Base-by-base conservation (phyloP, 495 filamentous ascomycete genomes). In the Letharia lupina region DNA sequence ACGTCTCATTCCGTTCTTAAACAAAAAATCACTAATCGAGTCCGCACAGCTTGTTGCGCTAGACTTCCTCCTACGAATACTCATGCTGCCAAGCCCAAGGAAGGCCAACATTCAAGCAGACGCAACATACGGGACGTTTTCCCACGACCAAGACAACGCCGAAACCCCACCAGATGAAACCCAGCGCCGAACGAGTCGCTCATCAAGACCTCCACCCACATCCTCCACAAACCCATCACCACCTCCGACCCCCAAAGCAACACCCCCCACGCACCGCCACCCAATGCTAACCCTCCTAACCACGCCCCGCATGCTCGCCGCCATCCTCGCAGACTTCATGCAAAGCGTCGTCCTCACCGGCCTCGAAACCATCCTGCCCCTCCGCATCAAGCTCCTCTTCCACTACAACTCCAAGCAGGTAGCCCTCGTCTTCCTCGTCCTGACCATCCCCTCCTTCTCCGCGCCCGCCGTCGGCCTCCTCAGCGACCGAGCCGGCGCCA, bases 391-490 rank as follows among this genome's bases (percentile, higher is more conserved):
- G 60, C 66, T 73, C 3, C 77, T 76, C 11, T 89, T 89, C 67
- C 59, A 73, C 63, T 89, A 83, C 82, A 76, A 79, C 59, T 81
- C 87, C 4, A 80, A 75, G 0, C 85, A 83, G 12, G 85, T 86
- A 10, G 87, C 85, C 7, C 76, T 90, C 9, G 73, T 88, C 13
- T 88, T 89, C 70, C 77, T 90, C 0, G 77, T 82, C 6, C 35
- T 88, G 37, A 79, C 85, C 59, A 66, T 87, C 18, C 84, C 86
- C 0, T 77, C 79, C 7, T 84, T 90, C 69, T 39, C 78, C 62
- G 71, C 72, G 15, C 87, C 87, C 0, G 31, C 85, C 7, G 72
- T 83, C n/a, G 87, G 87, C 16, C 31, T 40, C 28, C 35, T 69
- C 10, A 75, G 77, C 35, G 88, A 90, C 72, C 76, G 74, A n/a